A percentile compares a stretch with the other conserved stretches of the same genome.
Evolutionary conservation across 2,329 filamentous ascomycete species (phyloP).

Genomic region (Exserohilum rostratum): DNA sequence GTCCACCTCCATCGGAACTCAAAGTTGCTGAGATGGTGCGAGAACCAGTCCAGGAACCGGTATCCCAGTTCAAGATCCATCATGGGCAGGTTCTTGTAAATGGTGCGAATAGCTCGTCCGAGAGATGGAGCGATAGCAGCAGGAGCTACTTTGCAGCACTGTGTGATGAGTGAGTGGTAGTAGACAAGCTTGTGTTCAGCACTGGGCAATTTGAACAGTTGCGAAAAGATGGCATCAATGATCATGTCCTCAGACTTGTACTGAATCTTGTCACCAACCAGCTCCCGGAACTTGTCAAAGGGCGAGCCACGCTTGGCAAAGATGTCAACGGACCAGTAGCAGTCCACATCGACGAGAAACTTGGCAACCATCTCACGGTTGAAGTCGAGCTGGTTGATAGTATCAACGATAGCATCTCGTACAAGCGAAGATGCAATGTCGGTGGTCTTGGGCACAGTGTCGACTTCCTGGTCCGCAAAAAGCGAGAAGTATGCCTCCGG

Average conservation of each 20-base stretch:
- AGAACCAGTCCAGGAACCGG: conserved; percentile 96
- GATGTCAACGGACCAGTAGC: conserved; percentile 86
- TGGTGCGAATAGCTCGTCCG: conserved; percentile 87
- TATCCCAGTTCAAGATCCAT: conserved; percentile 88
- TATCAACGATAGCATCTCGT: conserved; percentile 85
- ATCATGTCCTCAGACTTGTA: conserved; percentile 99
- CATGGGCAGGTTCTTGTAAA: conserved; percentile 80
- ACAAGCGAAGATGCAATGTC: conserved; percentile 82
- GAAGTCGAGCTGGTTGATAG: conserved; percentile 91
- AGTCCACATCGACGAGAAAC: conserved; percentile 91
- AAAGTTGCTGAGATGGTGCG: conserved; percentile 97
- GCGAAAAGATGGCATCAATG: conserved; percentile 97
- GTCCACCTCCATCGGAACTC: conserved; percentile 99
- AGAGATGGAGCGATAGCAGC: conserved; percentile 95
- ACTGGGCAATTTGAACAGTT: conserved; percentile 84
- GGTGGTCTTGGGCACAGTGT: conserved; percentile 80
- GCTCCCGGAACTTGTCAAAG: conserved; percentile 81
- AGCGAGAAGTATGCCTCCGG: conserved; percentile 95
- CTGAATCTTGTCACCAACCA: conserved; percentile 70
- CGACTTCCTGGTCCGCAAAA: conserved; percentile 82
- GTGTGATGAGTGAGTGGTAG: conserved; percentile 93
- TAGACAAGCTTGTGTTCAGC: conserved; percentile 95
- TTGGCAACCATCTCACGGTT: conserved; percentile 87
- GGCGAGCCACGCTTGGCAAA: conserved; percentile 93
- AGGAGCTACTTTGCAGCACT: conserved; percentile 93